These are phyloP conservation scores for Sindora glabra DNA, from an alignment of 306 rosid species.

Conservation along the genomic window DNA sequence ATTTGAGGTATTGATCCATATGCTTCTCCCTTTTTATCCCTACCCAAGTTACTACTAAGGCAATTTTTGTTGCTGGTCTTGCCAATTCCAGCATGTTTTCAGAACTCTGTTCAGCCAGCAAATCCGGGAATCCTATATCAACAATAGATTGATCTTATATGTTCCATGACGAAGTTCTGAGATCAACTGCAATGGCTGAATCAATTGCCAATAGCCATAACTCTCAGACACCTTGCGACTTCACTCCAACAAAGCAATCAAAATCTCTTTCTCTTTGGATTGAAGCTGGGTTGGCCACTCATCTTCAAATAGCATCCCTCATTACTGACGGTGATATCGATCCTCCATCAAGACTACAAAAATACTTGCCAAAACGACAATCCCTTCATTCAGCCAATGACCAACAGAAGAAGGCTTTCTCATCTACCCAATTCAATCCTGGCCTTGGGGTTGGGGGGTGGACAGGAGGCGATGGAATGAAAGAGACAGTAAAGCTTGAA, in stretches of 20 bases:
- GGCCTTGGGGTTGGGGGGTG: slow-evolving; percentile 37
- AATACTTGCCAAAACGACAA: slow-evolving; percentile 36
- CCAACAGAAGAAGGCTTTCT: slow-evolving; percentile 26
- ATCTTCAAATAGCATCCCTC: slow-evolving; percentile 78
- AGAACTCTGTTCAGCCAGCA: slow-evolving; percentile 69
- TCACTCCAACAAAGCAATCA: slow-evolving; percentile 33
- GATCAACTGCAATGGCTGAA: slow-evolving; percentile 35
- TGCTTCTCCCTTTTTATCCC: too few relatives aligned
- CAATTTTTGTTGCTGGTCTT: slow-evolving; percentile 14
- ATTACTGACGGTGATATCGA: slow-evolving; percentile 38
- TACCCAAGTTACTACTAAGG: too few relatives aligned
- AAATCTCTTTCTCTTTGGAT: too few relatives aligned
- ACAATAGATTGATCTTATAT: slow-evolving; percentile 58
- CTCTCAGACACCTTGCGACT: slow-evolving; percentile 26
- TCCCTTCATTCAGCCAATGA: slow-evolving; percentile 31
- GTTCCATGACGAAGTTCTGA: slow-evolving; percentile 54
- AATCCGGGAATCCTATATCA: slow-evolving; percentile 73
- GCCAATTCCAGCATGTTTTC: slow-evolving; percentile 73
- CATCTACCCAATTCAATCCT: slow-evolving; percentile 24
- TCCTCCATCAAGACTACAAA: slow-evolving; percentile 39
- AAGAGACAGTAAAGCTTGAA: slow-evolving; percentile 58
- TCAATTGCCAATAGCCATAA: slow-evolving; percentile 37
- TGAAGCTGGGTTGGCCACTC: slow-evolving; percentile 91
- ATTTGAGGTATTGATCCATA: too few relatives aligned
- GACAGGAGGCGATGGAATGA: slow-evolving; percentile 68